These are phyloP conservation scores for Tolypocladium sp. DNA, from an alignment of 2,329 filamentous ascomycete species.

Conservation along the genomic window DNA sequence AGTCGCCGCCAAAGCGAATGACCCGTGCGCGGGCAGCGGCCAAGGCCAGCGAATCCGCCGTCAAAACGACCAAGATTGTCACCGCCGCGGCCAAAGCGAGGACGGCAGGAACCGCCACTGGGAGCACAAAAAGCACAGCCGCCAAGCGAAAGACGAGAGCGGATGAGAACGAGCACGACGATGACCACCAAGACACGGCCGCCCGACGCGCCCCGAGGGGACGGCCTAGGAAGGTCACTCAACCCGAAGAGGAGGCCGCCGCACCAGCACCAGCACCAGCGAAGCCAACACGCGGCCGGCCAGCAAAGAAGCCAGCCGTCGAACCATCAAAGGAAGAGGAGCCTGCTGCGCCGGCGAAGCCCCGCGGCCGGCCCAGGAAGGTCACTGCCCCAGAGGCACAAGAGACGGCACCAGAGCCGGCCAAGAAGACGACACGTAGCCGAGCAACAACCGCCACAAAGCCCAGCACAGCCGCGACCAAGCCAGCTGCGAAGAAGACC, in stretches of 20 bases:
- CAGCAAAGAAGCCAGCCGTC: constrained; percentile 15
- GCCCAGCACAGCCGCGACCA: constrained; percentile 22
- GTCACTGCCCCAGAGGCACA: constrained; percentile 10
- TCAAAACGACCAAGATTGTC: constrained; percentile 34
- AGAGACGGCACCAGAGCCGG: constrained; percentile 13
- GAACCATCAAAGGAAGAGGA: constrained; percentile 12
- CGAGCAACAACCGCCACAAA: constrained; percentile 19
- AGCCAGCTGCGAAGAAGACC: constrained; percentile 45
- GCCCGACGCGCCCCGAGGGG: constrained; percentile 31
- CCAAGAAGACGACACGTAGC: constrained; percentile 21
- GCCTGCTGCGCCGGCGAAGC: constrained; percentile 19
- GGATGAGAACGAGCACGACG: constrained; percentile 42
- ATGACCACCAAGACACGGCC: constrained; percentile 19
- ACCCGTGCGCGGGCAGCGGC: constrained; percentile 41
- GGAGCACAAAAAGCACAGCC: constrained; percentile 22
- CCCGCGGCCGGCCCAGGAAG: constrained; percentile 36
- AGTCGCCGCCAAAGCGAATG: constrained; percentile 51
- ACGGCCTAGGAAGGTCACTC: constrained; percentile 30
- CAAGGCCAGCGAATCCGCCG: constrained; percentile 26
- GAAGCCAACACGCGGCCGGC: constrained; percentile 19
- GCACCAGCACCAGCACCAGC: constrained; percentile 7
- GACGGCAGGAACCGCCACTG: constrained; percentile 21
- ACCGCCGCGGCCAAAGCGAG: constrained; percentile 41
- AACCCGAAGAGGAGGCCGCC: constrained; percentile 10
- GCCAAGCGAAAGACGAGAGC: constrained; percentile 42